A percentile compares a stretch with the other conserved stretches of the same genome.
These are phyloP conservation scores for Zygnema circumcarinatum DNA, from an alignment of 139 green algal species.

Conservation along the genomic window DNA sequence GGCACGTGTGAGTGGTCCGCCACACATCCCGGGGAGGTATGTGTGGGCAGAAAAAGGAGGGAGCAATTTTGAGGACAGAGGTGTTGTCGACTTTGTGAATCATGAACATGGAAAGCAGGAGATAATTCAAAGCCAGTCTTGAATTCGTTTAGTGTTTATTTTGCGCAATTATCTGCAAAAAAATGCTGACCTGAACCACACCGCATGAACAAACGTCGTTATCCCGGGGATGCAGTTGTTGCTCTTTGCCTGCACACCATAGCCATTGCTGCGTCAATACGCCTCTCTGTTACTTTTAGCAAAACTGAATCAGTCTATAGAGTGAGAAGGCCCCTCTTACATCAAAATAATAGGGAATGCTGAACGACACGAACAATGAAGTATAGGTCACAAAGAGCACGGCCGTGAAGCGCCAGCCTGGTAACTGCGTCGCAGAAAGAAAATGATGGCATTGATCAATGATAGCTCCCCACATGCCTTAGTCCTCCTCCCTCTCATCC, in stretches of 20 bases:
- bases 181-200: conserved; percentile 44
- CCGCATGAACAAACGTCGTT: conserved; percentile 28
- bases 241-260: conserved; percentile 18
- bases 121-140: not conserved
- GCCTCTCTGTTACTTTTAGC: not conserved
- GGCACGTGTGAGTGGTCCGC: not conserved
- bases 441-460: no score
- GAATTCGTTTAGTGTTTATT: not conserved
- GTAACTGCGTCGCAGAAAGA: not conserved
- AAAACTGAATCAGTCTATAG: no score
- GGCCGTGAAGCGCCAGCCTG: conserved; percentile 32
- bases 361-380: conserved; percentile 21
- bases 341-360: conserved; percentile 32
- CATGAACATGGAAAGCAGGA: not conserved
- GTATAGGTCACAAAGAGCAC: conserved; percentile 44
- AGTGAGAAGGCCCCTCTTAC: no score
- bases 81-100: no score
- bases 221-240: conserved; percentile 42
- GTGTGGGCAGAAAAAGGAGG: no score
- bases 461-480: no score
- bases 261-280: not conserved
- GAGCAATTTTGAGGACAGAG: no score
- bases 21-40: no score
- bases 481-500: no score
- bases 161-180: not conserved